Conservation (phyloP, 1,284 basidiomycete species). For the Tilletia caries region DNA sequence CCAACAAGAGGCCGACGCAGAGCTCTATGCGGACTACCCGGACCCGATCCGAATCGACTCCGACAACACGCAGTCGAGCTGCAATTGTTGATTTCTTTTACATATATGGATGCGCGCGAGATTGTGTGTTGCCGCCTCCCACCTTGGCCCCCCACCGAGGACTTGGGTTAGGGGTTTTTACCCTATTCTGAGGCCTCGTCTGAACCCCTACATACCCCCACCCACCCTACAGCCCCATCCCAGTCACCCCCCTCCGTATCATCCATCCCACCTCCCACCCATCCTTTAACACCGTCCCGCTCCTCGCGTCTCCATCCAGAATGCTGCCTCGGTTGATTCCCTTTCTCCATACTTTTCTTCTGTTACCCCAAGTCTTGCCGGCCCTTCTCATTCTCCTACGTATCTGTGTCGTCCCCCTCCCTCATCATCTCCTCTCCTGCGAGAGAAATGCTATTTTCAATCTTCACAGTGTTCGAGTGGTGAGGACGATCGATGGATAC, state of each 20-base stretch:
- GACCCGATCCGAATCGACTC: slow-evolving; percentile 97
- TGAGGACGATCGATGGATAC: too few species aligned
- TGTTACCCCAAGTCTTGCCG: background rate
- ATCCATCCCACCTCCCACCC: background rate
- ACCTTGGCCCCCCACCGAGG: too few species aligned
- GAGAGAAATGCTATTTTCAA: background rate
- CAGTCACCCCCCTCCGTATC: background rate
- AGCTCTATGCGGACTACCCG: slow-evolving; percentile 97
- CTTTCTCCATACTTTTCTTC: background rate
- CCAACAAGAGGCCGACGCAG: slow-evolving; percentile 92
- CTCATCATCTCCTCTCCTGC: too few species aligned
- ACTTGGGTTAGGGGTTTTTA: too few species aligned
- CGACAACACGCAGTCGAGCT: slow-evolving; percentile 84
- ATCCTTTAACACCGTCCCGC: background rate
- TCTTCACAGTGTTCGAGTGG: too few species aligned
- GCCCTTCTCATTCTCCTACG: background rate
- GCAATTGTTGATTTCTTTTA: slow-evolving; percentile 83
- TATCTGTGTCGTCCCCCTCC: background rate
- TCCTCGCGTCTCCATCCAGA: background rate
- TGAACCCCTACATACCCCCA: background rate
- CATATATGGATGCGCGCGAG: too few species aligned
- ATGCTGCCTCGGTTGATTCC: background rate
- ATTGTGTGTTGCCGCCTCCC: too few species aligned
- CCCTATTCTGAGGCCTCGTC: too few species aligned
- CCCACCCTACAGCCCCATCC: background rate